Evolutionary conservation across 192 early-diverging fungal species (phyloP), one percentile per base, ranked within the genome.

Genomic region (Pilaira anomala): DNA sequence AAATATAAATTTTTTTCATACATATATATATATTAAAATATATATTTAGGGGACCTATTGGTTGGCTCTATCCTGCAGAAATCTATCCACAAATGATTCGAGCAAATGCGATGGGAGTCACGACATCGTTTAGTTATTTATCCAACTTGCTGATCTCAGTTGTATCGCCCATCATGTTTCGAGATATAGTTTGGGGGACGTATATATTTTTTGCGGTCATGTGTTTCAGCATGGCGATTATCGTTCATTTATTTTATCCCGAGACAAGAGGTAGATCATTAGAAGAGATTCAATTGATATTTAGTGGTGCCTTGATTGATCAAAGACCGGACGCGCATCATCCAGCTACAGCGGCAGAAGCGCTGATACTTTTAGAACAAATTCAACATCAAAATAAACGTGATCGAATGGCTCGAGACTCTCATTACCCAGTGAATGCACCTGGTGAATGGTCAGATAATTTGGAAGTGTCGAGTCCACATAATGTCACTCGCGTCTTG

Each of bases 121-220:
- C 89, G 1, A 95, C 92, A 9, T 82, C 91, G 4, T 80, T 90
- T 44, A 95, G 96, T 80, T 97, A 93, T 88, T 63, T 88, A 18
- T 90, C 85, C 72, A 94, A 91, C 80, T 82, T 88, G 61, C 57
- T 86, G 48, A 78, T 96, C n/a, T 85, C 82, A 4, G 78, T 88
- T 48, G 69, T 89, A 52, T 79, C 83, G 2, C 92, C 93, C 1
- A 82, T 87, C 55, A 72, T 93, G 41, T 75, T 90, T 30, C 71
- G 84, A 52, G 57, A 69, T 26, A 84, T 84, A 45, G 79, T 81
- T 40, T 88, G 80, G 81, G 77, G 83, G 8, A 76, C 85, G 18
- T 87, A 87, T 75, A 59, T 83, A 54, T 81, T 92, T 39, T 95
- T 89, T 74, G 87, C 77, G 8, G 66, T 73, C 19, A 77, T 86